Evolutionary conservation across 2,329 filamentous ascomycete species (phyloP), one percentile per base, ranked within the genome.

Genomic region (Nemania sp.): DNA sequence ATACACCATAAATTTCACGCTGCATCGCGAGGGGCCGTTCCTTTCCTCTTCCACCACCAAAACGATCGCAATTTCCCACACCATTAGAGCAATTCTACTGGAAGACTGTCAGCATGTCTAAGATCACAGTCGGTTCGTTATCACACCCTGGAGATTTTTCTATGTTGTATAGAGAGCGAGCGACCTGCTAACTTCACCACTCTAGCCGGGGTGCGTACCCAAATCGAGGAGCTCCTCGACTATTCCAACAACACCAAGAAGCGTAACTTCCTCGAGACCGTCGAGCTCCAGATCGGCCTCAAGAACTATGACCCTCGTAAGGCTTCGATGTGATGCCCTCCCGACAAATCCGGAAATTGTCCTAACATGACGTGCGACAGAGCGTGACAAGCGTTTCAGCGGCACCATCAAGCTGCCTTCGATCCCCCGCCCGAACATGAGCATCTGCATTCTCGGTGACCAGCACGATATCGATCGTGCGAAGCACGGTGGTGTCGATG

Each of bases 331-430:
- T 20, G n/a, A 34, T 20, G 28, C 7, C 3, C 8, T 3, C n/a
- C 48, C 37, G 28, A 30, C 26, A 39, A 4, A 37, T 17, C 42
- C 42, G 14, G 36, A 23, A 1, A 9, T 9, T 15, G n/a, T 28
- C 15, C 54, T 57, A 54, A 57, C 44, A 31, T 12, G 3, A 23
- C 43, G n/a, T n/a, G n/a, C n/a, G 8, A 20, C 19, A 59, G 57
- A 97, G 88, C 93, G 94, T 91, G 94, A 99, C 84, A 99, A 99
- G 93, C 93, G 93, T 96, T 99, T 99, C 93, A 96, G 90, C 55
- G 94, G 94, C 79, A 97, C 94, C 78, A 90, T 99, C 84, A 91
- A 89, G 82, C 89, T 97, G 72, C 92, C 93, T 67, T 83, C 86
- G 72, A 83, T 97, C 69, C 94, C 92, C 70, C 91, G 91, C 75